Conservation (phyloP, 202 grass and related monocot species). For the Zoysia matrella region DNA sequence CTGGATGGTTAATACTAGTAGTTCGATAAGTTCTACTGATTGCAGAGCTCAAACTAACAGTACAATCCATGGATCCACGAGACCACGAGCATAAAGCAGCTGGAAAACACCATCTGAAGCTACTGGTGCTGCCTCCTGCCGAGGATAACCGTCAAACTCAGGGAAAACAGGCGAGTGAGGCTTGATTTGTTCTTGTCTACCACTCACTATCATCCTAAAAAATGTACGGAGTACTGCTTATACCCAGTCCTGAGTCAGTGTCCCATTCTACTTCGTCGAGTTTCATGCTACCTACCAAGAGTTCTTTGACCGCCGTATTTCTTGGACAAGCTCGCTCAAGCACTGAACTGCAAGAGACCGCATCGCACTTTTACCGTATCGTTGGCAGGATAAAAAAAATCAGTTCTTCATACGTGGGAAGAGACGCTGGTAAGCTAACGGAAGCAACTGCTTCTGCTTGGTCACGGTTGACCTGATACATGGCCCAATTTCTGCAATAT, state of each 20-base stretch:
- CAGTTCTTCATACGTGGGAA: neutral
- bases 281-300: neutral
- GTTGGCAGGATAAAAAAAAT: neutral
- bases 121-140: neutral
- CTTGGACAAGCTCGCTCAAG: neutral
- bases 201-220: neutral
- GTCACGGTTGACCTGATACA: conserved; percentile 6
- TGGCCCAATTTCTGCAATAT: neutral
- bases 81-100: too few relatives aligned
- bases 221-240: neutral
- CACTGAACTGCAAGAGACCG: neutral
- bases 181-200: neutral
- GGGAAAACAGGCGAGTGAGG: neutral
- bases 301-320: neutral
- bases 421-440: neutral
- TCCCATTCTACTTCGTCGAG: neutral
- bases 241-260: neutral
- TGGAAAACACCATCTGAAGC: too few relatives aligned
- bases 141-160: conserved; percentile 32
- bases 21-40: neutral
- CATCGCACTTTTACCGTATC: neutral
- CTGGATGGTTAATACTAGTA: neutral
- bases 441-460: neutral
- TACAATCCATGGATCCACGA: too few relatives aligned
- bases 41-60: too few relatives aligned